Base-by-base conservation (phyloP, 257 asterid species). In the Gynochthodes officinalis region DNA sequence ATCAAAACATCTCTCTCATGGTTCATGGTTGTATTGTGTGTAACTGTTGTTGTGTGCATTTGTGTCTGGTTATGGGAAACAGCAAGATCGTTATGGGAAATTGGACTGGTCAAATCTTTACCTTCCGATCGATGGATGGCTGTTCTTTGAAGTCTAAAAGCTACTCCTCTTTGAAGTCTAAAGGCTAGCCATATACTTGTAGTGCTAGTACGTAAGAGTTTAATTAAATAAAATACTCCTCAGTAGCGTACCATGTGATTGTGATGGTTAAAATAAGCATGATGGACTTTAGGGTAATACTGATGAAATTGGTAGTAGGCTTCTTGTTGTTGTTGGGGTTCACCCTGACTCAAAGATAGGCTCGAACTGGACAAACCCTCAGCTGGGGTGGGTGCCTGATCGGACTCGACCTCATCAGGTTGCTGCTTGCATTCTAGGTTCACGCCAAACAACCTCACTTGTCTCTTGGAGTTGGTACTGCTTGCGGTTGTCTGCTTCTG, bases 391-490 rank as follows among this genome's bases (percentile, higher is more conserved):
- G 85, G 75, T 21, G 81, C 48, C 73, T 73, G 68, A 4, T 63
- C 78, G 25, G 87, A 70, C 67, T 81, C 85, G 0, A 78, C 71
- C 15, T 80, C 89, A 4, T 87, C 89, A 0, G 84, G 77, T 30
- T 76, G 76, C 67, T 58, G 64, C 32, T 88, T 88, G 77, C 93
- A 86, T 63, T 90, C 96, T 71, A 93, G 13, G 82, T 93, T 93
- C 54, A 93, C 98, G 28, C 98, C 98, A 55, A 93, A 93, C 68
- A 93, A 64, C 89, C 98, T 85, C 73, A 93, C n/a, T n/a, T n/a
- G 77, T 76, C 75, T 90, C 90, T 82, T 93, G 37, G 84, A 80
- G 71, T 85, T 86, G 70, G 89, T 90, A 75, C 79, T 82, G 19
- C 71, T 49, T 66, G 79, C 58, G 63, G 81, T 32, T 79, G 87